Evolutionary conservation across 768 basidiomycete species (phyloP).

Genomic region (Tremella mesenterica): DNA sequence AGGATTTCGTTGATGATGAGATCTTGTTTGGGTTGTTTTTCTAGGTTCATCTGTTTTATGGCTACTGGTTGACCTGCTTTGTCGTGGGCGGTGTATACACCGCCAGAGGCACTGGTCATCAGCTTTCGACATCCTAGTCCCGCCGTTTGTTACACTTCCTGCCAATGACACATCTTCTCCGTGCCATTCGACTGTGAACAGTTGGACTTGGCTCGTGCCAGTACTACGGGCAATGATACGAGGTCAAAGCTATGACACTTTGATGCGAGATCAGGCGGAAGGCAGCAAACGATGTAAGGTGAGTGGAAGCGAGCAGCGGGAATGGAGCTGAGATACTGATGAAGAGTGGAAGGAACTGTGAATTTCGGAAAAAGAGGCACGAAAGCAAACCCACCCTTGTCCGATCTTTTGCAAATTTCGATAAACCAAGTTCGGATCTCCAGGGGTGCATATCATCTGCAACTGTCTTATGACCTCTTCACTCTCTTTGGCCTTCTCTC

Average conservation of each 20-base stretch:
- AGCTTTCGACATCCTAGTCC: too few species aligned
- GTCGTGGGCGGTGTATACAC: conserved; percentile 97
- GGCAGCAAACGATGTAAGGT: too few species aligned
- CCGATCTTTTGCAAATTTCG: conserved; percentile 92
- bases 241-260: too few species aligned
- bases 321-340: too few species aligned
- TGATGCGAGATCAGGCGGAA: too few species aligned
- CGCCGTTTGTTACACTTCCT: too few species aligned
- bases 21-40: conserved; percentile 99
- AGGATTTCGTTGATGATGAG: conserved; percentile 99
- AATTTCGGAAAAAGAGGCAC: too few species aligned
- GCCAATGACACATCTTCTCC: too few species aligned
- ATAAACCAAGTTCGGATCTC: conserved; percentile 89
- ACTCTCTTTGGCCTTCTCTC: conserved; percentile 68
- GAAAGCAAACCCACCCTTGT: conserved; percentile 79
- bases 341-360: not conserved
- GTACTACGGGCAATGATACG: too few species aligned
- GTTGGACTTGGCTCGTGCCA: too few species aligned
- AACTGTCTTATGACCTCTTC: conserved; percentile 78
- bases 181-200: too few species aligned
- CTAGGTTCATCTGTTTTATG: conserved; percentile 99
- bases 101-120: conserved; percentile 95
- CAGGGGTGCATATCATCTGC: conserved; percentile 91
- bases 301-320: too few species aligned
- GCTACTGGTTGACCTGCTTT: conserved; percentile 88